phyloP scores from a whole-genome alignment of 129 eudicot species.

The Artemisia tridentata region DNA sequence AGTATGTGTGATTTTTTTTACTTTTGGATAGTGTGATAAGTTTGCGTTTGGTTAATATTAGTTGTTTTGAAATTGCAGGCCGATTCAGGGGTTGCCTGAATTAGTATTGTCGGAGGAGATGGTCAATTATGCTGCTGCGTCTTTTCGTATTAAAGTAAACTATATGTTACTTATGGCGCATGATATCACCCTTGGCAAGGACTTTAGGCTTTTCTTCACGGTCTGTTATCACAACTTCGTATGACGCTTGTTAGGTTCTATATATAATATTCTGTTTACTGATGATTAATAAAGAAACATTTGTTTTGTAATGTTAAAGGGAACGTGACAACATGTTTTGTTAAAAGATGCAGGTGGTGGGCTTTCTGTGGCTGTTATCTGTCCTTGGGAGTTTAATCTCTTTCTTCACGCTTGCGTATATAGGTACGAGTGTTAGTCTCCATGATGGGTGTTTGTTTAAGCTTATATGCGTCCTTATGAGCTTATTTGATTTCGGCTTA shows the following conservation, averaged over 20 bases:
- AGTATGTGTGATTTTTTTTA: slow-evolving; percentile 39
- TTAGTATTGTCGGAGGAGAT: slow-evolving; percentile 89
- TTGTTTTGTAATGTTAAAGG: slow-evolving; percentile 3
- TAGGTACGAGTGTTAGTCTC: slow-evolving; percentile 52
- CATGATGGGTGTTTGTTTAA: neutral
- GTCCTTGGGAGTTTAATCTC: slow-evolving; percentile 82
- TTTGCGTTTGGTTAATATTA: neutral
- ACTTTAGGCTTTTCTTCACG: slow-evolving; percentile 88
- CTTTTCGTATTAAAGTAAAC: slow-evolving; percentile 90
- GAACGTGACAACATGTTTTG: too few relatives aligned
- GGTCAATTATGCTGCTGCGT: slow-evolving; percentile 91
- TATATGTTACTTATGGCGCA: slow-evolving; percentile 89
- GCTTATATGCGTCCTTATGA: neutral
- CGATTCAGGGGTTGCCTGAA: slow-evolving; percentile 67
- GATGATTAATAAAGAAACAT: neutral
- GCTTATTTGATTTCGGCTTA: neutral
- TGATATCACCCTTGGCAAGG: slow-evolving; percentile 95
- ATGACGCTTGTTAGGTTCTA: slow-evolving; percentile 6
- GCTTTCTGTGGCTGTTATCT: slow-evolving; percentile 84
- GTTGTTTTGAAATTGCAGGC: slow-evolving; percentile 47
- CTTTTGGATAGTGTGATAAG: neutral
- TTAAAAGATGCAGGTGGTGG: slow-evolving; percentile 69
- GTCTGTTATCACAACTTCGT: slow-evolving; percentile 42
- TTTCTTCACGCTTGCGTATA: slow-evolving; percentile 80
- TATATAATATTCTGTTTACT: neutral